A percentile compares a stretch with the other conserved stretches of the same genome.
phyloP scores from a whole-genome alignment of 2,329 filamentous ascomycete species.

The Aspergillus oerlinghausenensis region DNA sequence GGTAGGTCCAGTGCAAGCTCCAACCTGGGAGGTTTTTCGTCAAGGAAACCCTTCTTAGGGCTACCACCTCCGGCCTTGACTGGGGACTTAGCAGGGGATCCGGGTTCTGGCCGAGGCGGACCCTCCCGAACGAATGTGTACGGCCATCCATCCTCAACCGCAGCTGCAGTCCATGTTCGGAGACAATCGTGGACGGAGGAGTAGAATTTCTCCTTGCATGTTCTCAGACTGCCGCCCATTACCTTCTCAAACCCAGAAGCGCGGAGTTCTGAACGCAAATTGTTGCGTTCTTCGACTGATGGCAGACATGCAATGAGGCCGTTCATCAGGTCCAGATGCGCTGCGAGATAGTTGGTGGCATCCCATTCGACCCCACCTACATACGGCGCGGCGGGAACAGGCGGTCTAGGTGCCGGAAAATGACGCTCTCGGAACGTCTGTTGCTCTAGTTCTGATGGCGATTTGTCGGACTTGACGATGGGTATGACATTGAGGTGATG shows the following conservation, averaged over 20 bases:
- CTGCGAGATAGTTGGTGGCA: conserved; percentile 91
- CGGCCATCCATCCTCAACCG: conserved; percentile 82
- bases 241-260: conserved; percentile 88
- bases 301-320: conserved; percentile 80
- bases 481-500: conserved; percentile 88
- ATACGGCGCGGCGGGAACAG: conserved; percentile 90
- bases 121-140: conserved; percentile 67
- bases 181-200: conserved; percentile 84
- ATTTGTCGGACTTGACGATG: conserved; percentile 29
- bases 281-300: conserved; percentile 65
- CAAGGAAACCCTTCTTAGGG: conserved; percentile 42
- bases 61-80: conserved; percentile 39
- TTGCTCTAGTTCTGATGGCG: conserved; percentile 19
- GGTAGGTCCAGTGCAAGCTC: conserved; percentile 44
- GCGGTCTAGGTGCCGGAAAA: conserved; percentile 81
- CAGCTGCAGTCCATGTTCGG: conserved; percentile 84
- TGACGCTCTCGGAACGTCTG: conserved; percentile 50
- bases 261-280: conserved; percentile 69
- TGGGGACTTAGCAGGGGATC: conserved; percentile 42
- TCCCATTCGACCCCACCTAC: conserved; percentile 98
- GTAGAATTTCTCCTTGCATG: conserved; percentile 98
- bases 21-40: conserved; percentile 56
- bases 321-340: conserved; percentile 88
- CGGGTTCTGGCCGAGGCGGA: conserved; percentile 36
- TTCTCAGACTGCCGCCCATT: conserved; percentile 76